phyloP scores from a whole-genome alignment of 257 asterid species.

The Nicotiana attenuata region DNA sequence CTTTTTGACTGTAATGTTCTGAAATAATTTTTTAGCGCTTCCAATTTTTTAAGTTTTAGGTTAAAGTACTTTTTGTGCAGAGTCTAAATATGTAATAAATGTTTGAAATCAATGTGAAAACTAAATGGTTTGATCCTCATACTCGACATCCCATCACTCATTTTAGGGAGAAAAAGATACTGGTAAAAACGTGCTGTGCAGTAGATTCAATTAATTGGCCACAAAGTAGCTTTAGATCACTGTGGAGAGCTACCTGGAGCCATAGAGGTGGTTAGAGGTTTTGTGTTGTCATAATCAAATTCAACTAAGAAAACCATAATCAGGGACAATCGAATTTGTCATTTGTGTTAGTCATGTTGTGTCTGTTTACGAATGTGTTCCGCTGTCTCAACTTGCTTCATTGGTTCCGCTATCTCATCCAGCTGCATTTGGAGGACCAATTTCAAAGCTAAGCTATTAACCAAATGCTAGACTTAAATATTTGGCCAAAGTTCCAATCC shows the following conservation, averaged over 20 bases:
- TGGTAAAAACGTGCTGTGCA: neutral
- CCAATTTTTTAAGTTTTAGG: neutral
- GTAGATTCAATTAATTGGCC: neutral
- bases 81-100: neutral
- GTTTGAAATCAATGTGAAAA: neutral
- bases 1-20: neutral
- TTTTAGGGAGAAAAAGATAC: neutral
- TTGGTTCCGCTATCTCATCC: neutral
- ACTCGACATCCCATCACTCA: neutral
- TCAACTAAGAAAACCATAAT: neutral
- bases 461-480: slow-evolving; percentile 3
- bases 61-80: neutral
- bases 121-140: neutral
- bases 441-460: neutral
- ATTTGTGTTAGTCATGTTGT: neutral
- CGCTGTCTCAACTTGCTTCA: neutral
- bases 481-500: slow-evolving; percentile 1
- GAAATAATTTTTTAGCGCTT: neutral
- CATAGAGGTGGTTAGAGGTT: neutral
- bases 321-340: neutral
- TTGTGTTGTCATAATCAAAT: slow-evolving; percentile 2
- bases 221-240: neutral
- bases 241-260: neutral
- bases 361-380: neutral
- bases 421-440: neutral